phyloP scores from a whole-genome alignment of 2,329 filamentous ascomycete species.

The Sphaceloma murrayae region DNA sequence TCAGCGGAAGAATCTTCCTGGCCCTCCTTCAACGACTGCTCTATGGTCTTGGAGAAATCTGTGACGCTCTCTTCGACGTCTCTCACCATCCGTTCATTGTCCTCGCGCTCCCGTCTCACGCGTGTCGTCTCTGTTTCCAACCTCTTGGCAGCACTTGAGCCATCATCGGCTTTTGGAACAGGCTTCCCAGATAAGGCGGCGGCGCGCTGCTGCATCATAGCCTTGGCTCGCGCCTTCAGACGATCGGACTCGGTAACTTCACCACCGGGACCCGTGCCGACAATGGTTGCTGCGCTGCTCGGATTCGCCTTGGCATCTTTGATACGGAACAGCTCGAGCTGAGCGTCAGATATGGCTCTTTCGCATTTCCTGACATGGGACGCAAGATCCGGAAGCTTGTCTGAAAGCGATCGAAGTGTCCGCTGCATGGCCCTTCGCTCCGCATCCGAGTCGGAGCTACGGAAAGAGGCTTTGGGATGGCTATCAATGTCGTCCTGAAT shows the following conservation, averaged over 20 bases:
- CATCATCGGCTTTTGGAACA: slow-evolving; percentile 62
- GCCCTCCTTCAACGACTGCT: slow-evolving; percentile 78
- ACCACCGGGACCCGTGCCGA: slow-evolving; percentile 88
- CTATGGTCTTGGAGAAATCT: slow-evolving; percentile 74
- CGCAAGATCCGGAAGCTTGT: slow-evolving; percentile 82
- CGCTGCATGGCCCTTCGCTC: slow-evolving; percentile 79
- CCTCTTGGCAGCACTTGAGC: slow-evolving; percentile 69
- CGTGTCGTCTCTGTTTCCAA: slow-evolving; percentile 80
- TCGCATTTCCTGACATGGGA: slow-evolving; percentile 87
- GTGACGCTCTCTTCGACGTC: slow-evolving; percentile 95
- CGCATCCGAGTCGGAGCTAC: slow-evolving; percentile 71
- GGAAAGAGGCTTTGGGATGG: slow-evolving; percentile 67
- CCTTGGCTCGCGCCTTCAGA: slow-evolving; percentile 87
- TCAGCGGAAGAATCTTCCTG: slow-evolving; percentile 66
- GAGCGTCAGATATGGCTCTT: slow-evolving; percentile 83
- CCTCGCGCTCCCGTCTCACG: slow-evolving; percentile 75
- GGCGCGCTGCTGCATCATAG: slow-evolving; percentile 97
- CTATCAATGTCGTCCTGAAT: slow-evolving; percentile 91
- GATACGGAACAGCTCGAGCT: slow-evolving; percentile 83
- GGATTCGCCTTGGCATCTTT: slow-evolving; percentile 90
- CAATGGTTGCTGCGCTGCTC: slow-evolving; percentile 64
- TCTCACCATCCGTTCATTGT: slow-evolving; percentile 90
- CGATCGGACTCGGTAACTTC: slow-evolving; percentile 85
- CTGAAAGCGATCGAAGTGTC: slow-evolving; percentile 78
- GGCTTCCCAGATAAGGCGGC: slow-evolving; percentile 85